Conservation (phyloP, 2,329 filamentous ascomycete species). For the Botrytis porri region DNA sequence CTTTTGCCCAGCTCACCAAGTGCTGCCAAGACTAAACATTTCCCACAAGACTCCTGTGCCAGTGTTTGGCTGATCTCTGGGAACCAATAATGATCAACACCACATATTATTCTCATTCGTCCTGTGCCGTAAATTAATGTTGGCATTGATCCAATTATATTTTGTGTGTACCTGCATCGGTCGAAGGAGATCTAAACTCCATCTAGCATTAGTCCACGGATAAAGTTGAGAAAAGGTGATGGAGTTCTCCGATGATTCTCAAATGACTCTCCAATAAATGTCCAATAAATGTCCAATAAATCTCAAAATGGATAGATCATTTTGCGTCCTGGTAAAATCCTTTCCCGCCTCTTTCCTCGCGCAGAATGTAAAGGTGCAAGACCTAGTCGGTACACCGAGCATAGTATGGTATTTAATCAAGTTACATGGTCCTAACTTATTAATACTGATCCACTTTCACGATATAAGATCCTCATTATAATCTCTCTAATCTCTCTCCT, state of each 20-base stretch:
- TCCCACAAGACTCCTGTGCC: not conserved
- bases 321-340: not conserved
- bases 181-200: not conserved
- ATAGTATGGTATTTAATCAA: not conserved
- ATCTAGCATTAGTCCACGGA: not conserved
- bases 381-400: too few relatives aligned
- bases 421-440: not conserved
- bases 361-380: not conserved
- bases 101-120: not conserved
- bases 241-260: not conserved
- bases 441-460: slow-evolving; percentile 1
- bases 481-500: not conserved
- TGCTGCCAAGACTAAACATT: not conserved
- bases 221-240: not conserved
- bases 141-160: not conserved
- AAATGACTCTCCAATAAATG: not conserved
- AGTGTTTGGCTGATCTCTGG: not conserved
- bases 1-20: not conserved
- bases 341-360: not conserved
- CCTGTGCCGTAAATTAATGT: not conserved
- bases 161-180: not conserved
- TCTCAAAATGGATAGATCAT: not conserved
- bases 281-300: too few relatives aligned
- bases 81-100: not conserved
- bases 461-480: slow-evolving; percentile 9